phyloP scores from a whole-genome alignment of 2,329 filamentous ascomycete species.

The Colletotrichum nymphaeae region DNA sequence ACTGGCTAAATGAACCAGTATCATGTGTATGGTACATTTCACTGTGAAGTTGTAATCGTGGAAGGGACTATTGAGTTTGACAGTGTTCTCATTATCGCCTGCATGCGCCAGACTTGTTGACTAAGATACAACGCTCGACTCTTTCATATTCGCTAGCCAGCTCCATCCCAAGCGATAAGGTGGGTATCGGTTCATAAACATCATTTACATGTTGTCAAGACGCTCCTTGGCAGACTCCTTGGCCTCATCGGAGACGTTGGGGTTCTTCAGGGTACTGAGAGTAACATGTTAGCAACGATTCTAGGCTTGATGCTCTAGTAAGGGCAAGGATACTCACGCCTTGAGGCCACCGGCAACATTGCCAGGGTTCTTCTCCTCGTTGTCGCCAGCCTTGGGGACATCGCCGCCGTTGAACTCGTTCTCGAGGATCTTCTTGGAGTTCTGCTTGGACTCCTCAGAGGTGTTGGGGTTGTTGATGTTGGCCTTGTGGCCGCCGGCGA shows the following conservation, averaged over 20 bases:
- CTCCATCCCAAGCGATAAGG: background rate
- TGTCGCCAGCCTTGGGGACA: conserved; percentile 47
- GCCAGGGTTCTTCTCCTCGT: conserved; percentile 61
- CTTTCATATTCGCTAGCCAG: background rate
- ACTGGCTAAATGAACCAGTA: too few relatives aligned
- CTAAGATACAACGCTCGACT: background rate
- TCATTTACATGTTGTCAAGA: conserved; percentile 53
- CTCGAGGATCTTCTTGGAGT: conserved; percentile 64
- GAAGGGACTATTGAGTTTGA: background rate
- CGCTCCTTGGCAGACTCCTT: conserved; percentile 66
- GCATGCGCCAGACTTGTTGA: background rate
- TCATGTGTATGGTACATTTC: too few relatives aligned
- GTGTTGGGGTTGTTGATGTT: conserved; percentile 67
- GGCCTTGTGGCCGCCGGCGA: conserved; percentile 70
- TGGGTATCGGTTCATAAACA: background rate
- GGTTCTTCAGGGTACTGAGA: conserved; percentile 62
- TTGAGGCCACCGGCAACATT: conserved; percentile 65
- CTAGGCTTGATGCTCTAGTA: background rate
- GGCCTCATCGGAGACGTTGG: conserved; percentile 66
- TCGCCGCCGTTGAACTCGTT: conserved; percentile 58
- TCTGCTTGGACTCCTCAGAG: conserved; percentile 65
- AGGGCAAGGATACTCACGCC: conserved; percentile 51
- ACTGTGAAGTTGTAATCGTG: too few relatives aligned
- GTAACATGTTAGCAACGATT: conserved; percentile 2
- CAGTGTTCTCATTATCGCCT: background rate